Base-by-base conservation (phyloP, 108 stramenopile species). In the Skeletonema grethae region DNA sequence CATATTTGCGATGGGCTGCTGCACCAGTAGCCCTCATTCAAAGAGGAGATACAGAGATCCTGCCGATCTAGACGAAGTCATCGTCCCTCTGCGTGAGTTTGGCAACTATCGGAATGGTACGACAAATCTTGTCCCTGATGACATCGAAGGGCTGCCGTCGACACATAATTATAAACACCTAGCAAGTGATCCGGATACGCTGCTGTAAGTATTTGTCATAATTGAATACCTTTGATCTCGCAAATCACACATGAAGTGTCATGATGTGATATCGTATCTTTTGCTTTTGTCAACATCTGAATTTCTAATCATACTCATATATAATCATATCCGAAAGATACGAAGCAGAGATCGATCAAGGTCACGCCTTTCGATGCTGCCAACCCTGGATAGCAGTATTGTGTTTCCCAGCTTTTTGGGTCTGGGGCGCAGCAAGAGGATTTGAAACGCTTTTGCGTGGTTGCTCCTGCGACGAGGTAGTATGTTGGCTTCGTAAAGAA, bases 1-100 rank as follows among this genome's bases (percentile, higher is more conserved):
- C n/a, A n/a, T n/a, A n/a, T n/a, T n/a, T n/a, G n/a, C 36, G 36
- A 86, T 86, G 85, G 85, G 85, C 0, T 86, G 85, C 80, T 86
- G 83, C 63, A 39, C 22, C 41, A 81, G 79, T 70, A 70, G 41
- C 18, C 85, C 85, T 18, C 80, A 86, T 61, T 43, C 69, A 7
- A 73, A 45, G 20, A 79, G 85, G 18, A 55, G 39, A 20, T 86
- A 86, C 38, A 76, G 71, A 22, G 82, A 86, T 58, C 76, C 83
- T n/a, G 83, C 70, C 61, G 85, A 84, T 73, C 63, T 82, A 20
- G 85, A 86, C 39, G 85, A 86, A 61, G 82, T 43, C 31, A 39
- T 60, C 38, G 73, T 73, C 1, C 65, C 53, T 72, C 43, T 65
- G 48, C 71, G 84, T 5, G 63, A 79, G 35, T 85, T 83, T 63